phyloP scores from a whole-genome alignment of 306 rosid genomes.

The Senna siamea region DNA sequence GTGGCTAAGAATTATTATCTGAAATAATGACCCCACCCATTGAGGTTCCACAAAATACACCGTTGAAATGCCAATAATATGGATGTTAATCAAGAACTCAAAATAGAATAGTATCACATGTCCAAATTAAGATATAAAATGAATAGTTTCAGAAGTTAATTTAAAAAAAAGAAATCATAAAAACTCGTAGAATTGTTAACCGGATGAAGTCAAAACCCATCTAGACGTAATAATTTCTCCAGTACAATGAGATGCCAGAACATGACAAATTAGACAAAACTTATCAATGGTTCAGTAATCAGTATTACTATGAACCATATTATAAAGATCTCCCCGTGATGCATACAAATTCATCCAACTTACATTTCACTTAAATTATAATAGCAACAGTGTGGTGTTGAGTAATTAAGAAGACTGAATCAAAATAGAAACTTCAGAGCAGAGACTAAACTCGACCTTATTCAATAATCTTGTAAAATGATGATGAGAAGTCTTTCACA shows the following conservation, averaged over 20 bases:
- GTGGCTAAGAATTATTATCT: constrained; percentile 1
- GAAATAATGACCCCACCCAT: not conserved
- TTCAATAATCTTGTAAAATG: constrained; percentile 10
- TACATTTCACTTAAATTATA: constrained; percentile 14
- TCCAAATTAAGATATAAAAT: constrained; percentile 13
- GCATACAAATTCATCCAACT: constrained; percentile 21
- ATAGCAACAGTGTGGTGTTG: not conserved
- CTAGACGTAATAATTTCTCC: constrained; percentile 9
- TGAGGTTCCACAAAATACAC: not conserved
- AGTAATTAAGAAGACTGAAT: constrained; percentile 7
- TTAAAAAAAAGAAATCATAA: not conserved
- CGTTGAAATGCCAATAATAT: not conserved
- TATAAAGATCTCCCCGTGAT: constrained; percentile 31
- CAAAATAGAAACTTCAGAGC: constrained; percentile 32
- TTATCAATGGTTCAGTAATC: constrained; percentile 15
- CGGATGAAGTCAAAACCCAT: constrained; percentile 34
- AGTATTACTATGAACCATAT: constrained; percentile 6
- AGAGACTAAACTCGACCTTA: constrained; percentile 4
- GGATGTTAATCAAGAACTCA: not conserved
- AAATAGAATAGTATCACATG: not conserved
- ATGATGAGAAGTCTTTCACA: constrained; percentile 12
- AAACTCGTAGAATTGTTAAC: constrained; percentile 2
- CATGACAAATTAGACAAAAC: constrained; percentile 26
- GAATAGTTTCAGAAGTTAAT: constrained; percentile 2
- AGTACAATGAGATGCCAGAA: constrained; percentile 22